phyloP scores from a whole-genome alignment of 2,329 filamentous ascomycete species.

The Claviceps maximensis region DNA sequence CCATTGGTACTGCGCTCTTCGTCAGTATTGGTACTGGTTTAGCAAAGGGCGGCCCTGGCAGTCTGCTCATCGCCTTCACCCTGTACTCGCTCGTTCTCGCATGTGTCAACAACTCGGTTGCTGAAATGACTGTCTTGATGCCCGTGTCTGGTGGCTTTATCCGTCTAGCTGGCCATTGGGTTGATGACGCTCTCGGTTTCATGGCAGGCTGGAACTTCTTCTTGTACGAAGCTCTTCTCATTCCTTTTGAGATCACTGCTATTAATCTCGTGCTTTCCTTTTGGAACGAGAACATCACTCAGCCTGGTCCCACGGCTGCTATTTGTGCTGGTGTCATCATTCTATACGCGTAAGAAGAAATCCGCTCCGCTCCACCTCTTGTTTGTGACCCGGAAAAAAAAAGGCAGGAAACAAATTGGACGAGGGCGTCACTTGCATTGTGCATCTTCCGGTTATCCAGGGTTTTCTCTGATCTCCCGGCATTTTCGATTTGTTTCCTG shows the following conservation, averaged over 20 bases:
- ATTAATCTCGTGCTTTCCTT: constrained; percentile 29
- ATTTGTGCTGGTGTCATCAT: constrained; percentile 44
- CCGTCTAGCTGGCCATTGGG: constrained; percentile 50
- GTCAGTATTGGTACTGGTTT: constrained; percentile 47
- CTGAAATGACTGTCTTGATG: constrained; percentile 51
- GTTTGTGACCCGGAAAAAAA: background rate
- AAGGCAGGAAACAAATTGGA: background rate
- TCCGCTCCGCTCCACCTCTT: constrained; percentile 3
- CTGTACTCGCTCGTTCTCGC: constrained; percentile 42
- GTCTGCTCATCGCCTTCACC: constrained; percentile 45
- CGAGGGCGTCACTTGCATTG: background rate
- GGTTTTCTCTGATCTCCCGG: background rate
- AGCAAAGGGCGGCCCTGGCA: constrained; percentile 29
- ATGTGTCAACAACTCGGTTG: constrained; percentile 51
- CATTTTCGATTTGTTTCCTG: background rate
- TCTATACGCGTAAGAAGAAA: constrained; percentile 41
- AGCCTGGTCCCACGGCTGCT: constrained; percentile 53
- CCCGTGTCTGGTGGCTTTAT: constrained; percentile 52
- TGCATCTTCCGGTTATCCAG: background rate
- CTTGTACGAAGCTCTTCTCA: constrained; percentile 29
- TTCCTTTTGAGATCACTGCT: constrained; percentile 30
- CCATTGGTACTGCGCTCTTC: constrained; percentile 46
- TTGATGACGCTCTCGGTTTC: constrained; percentile 52
- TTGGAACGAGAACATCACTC: constrained; percentile 30
- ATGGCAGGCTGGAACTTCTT: constrained; percentile 32